Evolutionary conservation across 805 yeast genomes (phyloP).

Genomic region (Tetrapisispora nanseiensis): DNA sequence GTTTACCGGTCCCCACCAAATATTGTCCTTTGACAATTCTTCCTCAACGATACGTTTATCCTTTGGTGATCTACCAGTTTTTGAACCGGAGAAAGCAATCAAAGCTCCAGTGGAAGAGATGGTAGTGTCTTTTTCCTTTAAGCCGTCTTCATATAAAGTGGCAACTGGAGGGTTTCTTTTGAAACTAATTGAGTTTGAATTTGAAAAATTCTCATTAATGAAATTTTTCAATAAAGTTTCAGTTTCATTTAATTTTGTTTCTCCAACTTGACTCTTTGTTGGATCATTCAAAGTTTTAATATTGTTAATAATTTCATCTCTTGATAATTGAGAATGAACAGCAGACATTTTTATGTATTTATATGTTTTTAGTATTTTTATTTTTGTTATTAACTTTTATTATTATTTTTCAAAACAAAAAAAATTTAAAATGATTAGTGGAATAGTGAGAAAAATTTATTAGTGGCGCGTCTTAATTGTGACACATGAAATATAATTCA

Average conservation of each 20-base stretch:
- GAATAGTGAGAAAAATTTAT: neutral
- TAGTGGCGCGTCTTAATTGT: neutral
- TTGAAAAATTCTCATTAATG: slow-evolving; percentile 8
- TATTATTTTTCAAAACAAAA: neutral
- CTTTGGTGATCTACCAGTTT: slow-evolving; percentile 97
- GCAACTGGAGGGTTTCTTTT: slow-evolving; percentile 93
- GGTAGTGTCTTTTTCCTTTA: slow-evolving; percentile 82
- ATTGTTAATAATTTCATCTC: slow-evolving; percentile 3
- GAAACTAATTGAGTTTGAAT: slow-evolving; percentile 44
- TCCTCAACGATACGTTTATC: slow-evolving; percentile 97
- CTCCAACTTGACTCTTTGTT: neutral
- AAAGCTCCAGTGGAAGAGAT: slow-evolving; percentile 89
- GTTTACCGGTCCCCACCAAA: slow-evolving; percentile 99
- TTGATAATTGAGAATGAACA: neutral
- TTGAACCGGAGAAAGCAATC: slow-evolving; percentile 89
- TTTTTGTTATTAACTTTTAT: neutral
- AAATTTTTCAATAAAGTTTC: neutral
- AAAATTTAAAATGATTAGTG: neutral
- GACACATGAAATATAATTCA: neutral
- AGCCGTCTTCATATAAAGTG: slow-evolving; percentile 87
- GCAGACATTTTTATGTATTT: slow-evolving; percentile 1
- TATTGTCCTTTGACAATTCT: slow-evolving; percentile 66
- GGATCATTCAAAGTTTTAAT: neutral
- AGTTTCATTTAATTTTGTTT: neutral
- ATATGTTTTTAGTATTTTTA: neutral